Conservation (phyloP, 2,329 filamentous ascomycete species). For the Corinectria fuckeliana region DNA sequence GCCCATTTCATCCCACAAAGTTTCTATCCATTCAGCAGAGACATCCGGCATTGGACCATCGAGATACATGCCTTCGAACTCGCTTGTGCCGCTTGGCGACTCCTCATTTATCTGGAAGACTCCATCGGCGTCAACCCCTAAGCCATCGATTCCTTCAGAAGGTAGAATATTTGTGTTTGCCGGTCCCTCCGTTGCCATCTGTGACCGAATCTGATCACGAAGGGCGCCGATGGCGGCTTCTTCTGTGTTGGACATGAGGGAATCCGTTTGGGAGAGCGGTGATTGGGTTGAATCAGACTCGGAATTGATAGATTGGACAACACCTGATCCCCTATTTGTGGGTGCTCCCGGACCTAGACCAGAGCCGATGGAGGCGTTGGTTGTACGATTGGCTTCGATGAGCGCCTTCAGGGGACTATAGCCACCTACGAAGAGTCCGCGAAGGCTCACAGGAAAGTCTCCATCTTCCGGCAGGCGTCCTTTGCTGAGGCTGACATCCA, state of each 20-base stretch:
- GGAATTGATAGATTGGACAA: conserved; percentile 1
- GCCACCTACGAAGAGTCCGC: conserved; percentile 46
- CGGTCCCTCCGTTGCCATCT: conserved; percentile 7
- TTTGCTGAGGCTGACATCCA: conserved; percentile 52
- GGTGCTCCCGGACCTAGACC: not conserved
- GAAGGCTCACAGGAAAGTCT: conserved; percentile 49
- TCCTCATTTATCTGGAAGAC: conserved; percentile 42
- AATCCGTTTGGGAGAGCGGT: conserved; percentile 27
- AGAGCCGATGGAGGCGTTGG: not conserved
- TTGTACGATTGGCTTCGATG: conserved; percentile 35
- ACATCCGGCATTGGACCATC: conserved; percentile 39
- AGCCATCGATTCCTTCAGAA: conserved; percentile 40
- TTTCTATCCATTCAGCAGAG: conserved; percentile 47
- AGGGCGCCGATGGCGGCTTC: conserved; percentile 22
- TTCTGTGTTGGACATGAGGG: conserved; percentile 24
- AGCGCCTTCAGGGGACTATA: conserved; percentile 45
- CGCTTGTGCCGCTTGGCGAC: conserved; percentile 28
- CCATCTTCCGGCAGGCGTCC: conserved; percentile 48
- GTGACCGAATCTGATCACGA: conserved; percentile 14
- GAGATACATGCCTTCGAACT: conserved; percentile 38
- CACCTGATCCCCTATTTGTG: not conserved
- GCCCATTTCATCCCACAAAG: conserved; percentile 43
- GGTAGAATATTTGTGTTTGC: conserved; percentile 29
- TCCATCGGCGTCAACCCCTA: conserved; percentile 42
- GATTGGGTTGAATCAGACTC: conserved; percentile 27